Evolutionary conservation across 2,329 filamentous ascomycete species (phyloP).

Genomic region (Aspergillaceae sp.): DNA sequence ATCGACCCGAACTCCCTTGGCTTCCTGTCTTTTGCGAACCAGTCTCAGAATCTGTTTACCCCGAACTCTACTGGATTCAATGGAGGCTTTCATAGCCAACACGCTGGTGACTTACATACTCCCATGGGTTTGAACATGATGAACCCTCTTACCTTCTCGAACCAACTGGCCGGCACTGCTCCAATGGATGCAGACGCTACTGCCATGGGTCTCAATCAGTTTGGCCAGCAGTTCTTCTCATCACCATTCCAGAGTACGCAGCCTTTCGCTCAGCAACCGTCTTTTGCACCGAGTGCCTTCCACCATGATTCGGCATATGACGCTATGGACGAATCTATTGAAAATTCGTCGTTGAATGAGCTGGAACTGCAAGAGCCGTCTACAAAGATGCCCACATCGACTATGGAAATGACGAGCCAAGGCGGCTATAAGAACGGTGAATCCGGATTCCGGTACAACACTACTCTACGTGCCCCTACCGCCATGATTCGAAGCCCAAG

Average conservation of each 20-base stretch:
- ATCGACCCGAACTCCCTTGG: conserved; percentile 77
- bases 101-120: conserved; percentile 75
- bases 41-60: conserved; percentile 76
- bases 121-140: conserved; percentile 66
- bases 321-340: conserved; percentile 59
- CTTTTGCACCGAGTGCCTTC: conserved; percentile 70
- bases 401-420: conserved; percentile 18
- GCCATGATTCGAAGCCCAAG: conserved; percentile 82
- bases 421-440: conserved; percentile 14
- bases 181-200: conserved; percentile 48
- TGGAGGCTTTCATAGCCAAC: conserved; percentile 68
- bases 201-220: conserved; percentile 59
- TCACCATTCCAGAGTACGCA: conserved; percentile 54
- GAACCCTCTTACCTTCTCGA: conserved; percentile 59
- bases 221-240: conserved; percentile 48
- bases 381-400: conserved; percentile 37
- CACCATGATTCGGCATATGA: conserved; percentile 76
- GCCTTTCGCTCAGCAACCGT: conserved; percentile 54
- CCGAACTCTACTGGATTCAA: conserved; percentile 71
- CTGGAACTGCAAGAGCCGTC: conserved; percentile 44
- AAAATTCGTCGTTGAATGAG: conserved; percentile 58
- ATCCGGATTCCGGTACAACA: conserved; percentile 71
- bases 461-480: conserved; percentile 84
- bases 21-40: conserved; percentile 71
- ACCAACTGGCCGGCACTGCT: conserved; percentile 46